Evolutionary conservation across 257 asterid genomes (phyloP), one percentile per base, ranked within the genome.

Genomic region (Solanum corneliomulleri): DNA sequence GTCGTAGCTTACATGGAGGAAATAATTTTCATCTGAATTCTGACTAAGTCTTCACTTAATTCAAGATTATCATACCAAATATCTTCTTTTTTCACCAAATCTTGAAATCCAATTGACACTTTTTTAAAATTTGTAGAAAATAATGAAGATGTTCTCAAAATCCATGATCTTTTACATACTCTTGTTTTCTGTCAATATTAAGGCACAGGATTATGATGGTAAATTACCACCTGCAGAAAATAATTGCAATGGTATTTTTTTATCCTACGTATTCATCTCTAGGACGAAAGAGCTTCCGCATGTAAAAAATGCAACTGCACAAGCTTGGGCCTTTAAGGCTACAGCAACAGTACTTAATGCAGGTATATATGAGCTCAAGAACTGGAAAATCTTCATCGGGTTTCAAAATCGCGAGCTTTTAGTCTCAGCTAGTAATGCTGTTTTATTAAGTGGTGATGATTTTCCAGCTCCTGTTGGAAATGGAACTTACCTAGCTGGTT

Each of bases 401-500:
- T 91, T 91, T 87, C 93, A 91, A 15, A 84, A 92, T 68, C 58
- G 21, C 14, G 94, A 92, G 86, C 85, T 87, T 78, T 49, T 92
- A 83, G 93, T 90, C 42, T 91, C 93, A 3, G 90, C 92, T 31
- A 74, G 44, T 13, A 89, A 88, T 71, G 92, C 89, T 6, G 90
- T 91, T 13, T 4, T 83, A 31, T 74, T 83, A 6, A 89, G 86
- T 23, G 87, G 90, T 1, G 87, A 89, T 31, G 93, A 86, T 35
- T 89, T 90, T 41, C 92, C 93, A 0, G 91, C 90, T 66, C 77
- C 89, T 11, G 92, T 89, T 4, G 91, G 92, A 27, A 95, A 95
- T 20, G 98, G 98, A 76, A 94, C 98, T 2, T 15, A 86, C 31
- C 75, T 96, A 2, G 93, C 95, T 0, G 99, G 99, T 2, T 93